Evolutionary conservation across 345 rosid species (phyloP).

Genomic region (Heritiera fomes): DNA sequence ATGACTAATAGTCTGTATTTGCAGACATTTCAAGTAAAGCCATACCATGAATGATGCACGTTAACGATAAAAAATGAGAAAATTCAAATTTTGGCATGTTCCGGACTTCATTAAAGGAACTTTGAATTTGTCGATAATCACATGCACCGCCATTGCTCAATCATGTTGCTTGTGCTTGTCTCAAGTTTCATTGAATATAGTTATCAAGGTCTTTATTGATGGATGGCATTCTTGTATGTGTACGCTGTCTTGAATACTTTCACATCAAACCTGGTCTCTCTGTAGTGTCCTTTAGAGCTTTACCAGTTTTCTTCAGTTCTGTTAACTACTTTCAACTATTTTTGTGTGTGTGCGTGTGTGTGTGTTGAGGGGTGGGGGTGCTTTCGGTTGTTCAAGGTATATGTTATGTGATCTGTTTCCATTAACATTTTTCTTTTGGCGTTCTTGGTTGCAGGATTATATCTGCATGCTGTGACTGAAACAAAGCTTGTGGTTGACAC

Average conservation of each 20-base stretch:
- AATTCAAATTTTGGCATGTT: neutral
- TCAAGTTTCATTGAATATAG: neutral
- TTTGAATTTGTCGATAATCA: neutral
- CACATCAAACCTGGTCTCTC: too few species aligned
- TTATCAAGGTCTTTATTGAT: neutral
- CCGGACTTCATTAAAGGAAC: neutral
- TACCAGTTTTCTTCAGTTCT: too few species aligned
- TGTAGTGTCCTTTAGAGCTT: too few species aligned
- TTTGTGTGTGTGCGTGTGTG: too few species aligned
- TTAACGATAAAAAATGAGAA: neutral
- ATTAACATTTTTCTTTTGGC: too few species aligned
- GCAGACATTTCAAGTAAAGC: neutral
- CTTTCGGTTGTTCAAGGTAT: too few species aligned
- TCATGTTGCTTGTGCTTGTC: neutral
- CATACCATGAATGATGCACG: neutral
- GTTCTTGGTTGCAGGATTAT: slow-evolving; percentile 56
- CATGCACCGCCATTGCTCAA: neutral
- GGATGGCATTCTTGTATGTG: neutral
- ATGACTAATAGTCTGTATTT: neutral
- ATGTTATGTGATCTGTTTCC: too few species aligned
- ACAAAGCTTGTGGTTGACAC: slow-evolving; percentile 93
- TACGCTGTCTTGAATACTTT: neutral
- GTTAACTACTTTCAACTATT: too few species aligned
- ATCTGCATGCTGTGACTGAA: slow-evolving; percentile 82
- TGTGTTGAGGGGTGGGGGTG: too few species aligned